Evolutionary conservation across 176 grass and related monocot genomes (phyloP).

Genomic region (Oryza brachyantha): DNA sequence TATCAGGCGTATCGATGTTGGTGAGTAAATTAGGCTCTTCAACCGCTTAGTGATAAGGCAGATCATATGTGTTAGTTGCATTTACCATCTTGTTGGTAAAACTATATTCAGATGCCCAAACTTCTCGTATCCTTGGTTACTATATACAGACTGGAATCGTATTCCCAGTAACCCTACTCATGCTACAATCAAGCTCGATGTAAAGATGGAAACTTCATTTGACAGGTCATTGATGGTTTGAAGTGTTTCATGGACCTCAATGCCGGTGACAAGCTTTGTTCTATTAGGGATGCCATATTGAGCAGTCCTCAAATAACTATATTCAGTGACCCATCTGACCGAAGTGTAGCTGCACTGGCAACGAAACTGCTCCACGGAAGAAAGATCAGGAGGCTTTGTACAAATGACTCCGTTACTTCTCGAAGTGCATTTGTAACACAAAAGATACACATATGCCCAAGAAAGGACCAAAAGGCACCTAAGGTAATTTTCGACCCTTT

Average conservation of each 20-base stretch:
- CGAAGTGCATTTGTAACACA: conserved; percentile 61
- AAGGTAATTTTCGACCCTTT: conserved; percentile 48
- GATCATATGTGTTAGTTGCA: background rate
- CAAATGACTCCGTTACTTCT: conserved; percentile 44
- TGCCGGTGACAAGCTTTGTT: conserved; percentile 40
- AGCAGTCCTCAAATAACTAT: conserved; percentile 57
- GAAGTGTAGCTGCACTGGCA: conserved; percentile 27
- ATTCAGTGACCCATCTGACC: conserved; percentile 43
- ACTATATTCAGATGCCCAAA: background rate
- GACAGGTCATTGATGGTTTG: conserved; percentile 79
- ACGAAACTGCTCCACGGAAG: conserved; percentile 49
- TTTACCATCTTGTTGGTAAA: background rate
- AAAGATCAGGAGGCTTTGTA: conserved; percentile 52
- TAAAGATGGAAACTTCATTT: conserved; percentile 1
- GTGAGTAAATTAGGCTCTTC: conserved; percentile 44
- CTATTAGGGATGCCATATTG: conserved; percentile 53
- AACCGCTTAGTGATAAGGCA: background rate
- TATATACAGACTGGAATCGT: background rate
- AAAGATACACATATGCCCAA: conserved; percentile 43
- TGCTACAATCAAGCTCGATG: background rate
- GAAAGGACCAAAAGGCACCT: conserved; percentile 42
- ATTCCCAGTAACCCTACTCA: background rate
- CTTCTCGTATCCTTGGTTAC: background rate
- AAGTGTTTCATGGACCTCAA: conserved; percentile 42
- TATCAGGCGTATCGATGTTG: conserved; percentile 74